phyloP scores from a whole-genome alignment of 192 early-diverging fungal species.

The Mortierella claussenii region DNA sequence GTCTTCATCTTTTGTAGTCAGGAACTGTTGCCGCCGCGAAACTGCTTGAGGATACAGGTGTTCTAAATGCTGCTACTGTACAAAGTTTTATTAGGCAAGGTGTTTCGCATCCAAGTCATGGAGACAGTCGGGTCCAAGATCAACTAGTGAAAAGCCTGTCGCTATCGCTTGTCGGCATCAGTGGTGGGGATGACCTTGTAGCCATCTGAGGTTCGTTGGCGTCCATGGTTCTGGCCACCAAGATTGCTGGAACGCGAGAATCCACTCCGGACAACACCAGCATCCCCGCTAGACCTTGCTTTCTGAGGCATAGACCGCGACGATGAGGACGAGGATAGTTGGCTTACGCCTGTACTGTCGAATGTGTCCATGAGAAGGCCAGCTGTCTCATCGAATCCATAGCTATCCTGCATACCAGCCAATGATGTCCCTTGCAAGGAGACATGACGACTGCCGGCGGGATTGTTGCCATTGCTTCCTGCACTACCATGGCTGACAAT shows the following conservation, averaged over 20 bases:
- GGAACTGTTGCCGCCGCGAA: too few relatives aligned
- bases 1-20: too few relatives aligned
- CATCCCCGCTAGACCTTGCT: slow-evolving; percentile 29
- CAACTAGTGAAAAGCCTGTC: too few relatives aligned
- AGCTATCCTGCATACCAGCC: slow-evolving; percentile 13
- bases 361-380: slow-evolving; percentile 33
- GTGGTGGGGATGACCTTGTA: slow-evolving; percentile 50
- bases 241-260: slow-evolving; percentile 27
- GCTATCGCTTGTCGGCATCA: too few relatives aligned
- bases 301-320: slow-evolving; percentile 37
- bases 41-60: too few relatives aligned
- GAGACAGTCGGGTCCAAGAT: too few relatives aligned
- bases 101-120: too few relatives aligned
- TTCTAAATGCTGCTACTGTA: too few relatives aligned
- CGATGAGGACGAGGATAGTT: not conserved
- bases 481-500: not conserved
- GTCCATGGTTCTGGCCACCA: slow-evolving; percentile 32
- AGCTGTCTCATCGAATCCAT: slow-evolving; percentile 28
- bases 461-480: not conserved
- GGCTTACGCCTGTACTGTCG: not conserved
- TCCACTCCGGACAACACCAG: slow-evolving; percentile 7
- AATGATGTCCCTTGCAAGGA: slow-evolving; percentile 25
- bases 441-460: slow-evolving; percentile 7
- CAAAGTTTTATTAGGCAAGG: too few relatives aligned
- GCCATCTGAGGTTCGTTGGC: slow-evolving; percentile 51